These are phyloP conservation scores for Trametes versicolor DNA, from an alignment of 1,284 basidiomycete species.

Conservation along the genomic window DNA sequence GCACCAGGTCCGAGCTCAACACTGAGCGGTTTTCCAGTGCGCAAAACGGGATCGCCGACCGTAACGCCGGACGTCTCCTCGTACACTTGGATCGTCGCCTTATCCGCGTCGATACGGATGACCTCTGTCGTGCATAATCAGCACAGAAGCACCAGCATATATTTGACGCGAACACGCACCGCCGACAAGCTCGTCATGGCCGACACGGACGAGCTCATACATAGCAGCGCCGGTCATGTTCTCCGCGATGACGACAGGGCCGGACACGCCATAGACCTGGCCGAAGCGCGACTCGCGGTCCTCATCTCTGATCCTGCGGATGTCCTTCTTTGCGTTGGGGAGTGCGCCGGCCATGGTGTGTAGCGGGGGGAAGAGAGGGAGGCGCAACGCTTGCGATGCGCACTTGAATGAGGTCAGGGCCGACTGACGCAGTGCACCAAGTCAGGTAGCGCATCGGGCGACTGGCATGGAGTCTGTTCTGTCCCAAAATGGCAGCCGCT, in stretches of 20 bases:
- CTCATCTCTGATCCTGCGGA: constrained; percentile 90
- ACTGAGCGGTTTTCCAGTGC: constrained; percentile 97
- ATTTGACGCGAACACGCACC: constrained; percentile 58
- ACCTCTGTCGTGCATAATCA: constrained; percentile 72
- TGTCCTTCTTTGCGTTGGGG: constrained; percentile 87
- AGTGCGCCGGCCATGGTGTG: constrained; percentile 88
- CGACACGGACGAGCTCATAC: constrained; percentile 97
- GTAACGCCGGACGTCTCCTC: constrained; percentile 99
- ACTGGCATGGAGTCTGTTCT: constrained; percentile 33
- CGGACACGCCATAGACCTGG: constrained; percentile 93
- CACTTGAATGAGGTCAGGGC: constrained; percentile 23
- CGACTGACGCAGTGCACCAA: constrained; percentile 32
- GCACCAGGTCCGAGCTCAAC: constrained; percentile 97
- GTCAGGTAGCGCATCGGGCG: constrained; percentile 14
- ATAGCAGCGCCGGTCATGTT: constrained; percentile 97
- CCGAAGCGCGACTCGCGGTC: constrained; percentile 91
- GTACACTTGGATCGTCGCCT: constrained; percentile 99
- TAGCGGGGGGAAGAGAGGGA: constrained; percentile 27
- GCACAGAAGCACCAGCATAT: background rate
- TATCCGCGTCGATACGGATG: constrained; percentile 95
- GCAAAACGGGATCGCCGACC: constrained; percentile 96
- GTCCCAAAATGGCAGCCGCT: constrained; percentile 18
- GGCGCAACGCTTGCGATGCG: constrained; percentile 25
- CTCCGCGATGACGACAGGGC: constrained; percentile 96
- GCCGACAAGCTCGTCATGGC: constrained; percentile 97